These are phyloP conservation scores for Ustilago tritici DNA, from an alignment of 1,284 basidiomycete species.

Conservation along the genomic window DNA sequence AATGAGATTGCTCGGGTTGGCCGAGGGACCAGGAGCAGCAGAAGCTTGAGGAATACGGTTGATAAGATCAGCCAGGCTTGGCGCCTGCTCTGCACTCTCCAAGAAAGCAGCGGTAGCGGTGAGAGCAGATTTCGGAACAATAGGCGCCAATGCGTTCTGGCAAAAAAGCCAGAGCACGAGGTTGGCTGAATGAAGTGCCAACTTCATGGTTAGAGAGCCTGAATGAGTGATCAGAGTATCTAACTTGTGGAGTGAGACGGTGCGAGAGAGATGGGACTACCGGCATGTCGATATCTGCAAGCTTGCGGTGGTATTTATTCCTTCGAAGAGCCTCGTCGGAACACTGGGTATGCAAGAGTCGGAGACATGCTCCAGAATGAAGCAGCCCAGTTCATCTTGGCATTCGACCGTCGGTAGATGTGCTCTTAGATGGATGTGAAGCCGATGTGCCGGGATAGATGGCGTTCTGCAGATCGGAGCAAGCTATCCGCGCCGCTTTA, in stretches of 20 bases:
- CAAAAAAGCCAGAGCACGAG: background rate
- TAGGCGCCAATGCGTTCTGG: background rate
- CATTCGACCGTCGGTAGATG: background rate
- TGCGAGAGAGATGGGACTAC: background rate
- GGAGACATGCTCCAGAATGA: background rate
- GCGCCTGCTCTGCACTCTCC: background rate
- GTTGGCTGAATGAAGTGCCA: background rate
- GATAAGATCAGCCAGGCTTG: background rate
- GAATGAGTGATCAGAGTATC: background rate
- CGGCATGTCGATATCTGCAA: background rate
- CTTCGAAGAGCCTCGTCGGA: background rate
- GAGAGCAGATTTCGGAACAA: background rate
- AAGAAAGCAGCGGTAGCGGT: background rate
- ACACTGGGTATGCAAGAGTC: background rate
- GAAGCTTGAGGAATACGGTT: background rate
- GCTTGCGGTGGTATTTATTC: background rate
- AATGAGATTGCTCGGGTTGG: background rate
- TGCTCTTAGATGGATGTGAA: too few relatives aligned
- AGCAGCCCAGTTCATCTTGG: background rate
- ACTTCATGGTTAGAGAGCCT: background rate
- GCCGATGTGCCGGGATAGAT: too few relatives aligned
- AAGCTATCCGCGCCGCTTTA: too few relatives aligned
- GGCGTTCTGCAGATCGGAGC: too few relatives aligned
- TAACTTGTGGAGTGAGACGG: too few relatives aligned
- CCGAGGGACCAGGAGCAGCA: background rate